phyloP scores from a whole-genome alignment of 371 early-diverging fungal genomes.

The Massospora cicadina region DNA sequence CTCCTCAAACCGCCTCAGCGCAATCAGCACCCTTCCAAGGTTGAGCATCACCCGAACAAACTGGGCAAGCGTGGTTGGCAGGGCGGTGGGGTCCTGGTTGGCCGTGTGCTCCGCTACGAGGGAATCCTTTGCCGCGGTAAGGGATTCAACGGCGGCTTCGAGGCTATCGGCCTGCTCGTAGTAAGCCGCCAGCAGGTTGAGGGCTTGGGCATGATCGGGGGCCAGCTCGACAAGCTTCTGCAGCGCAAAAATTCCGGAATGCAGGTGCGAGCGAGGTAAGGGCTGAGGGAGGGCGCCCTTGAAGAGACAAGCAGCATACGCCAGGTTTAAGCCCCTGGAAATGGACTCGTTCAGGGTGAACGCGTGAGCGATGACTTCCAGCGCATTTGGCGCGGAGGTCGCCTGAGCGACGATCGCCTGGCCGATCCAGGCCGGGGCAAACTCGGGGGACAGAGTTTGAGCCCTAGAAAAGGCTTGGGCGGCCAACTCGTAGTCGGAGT shows the following conservation, averaged over 20 bases:
- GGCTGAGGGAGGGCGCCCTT: not conserved
- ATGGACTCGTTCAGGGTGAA: conserved; percentile 30
- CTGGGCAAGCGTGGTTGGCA: conserved; percentile 12
- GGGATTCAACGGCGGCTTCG: not conserved
- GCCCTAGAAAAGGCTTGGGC: conserved; percentile 53
- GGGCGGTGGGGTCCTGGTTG: not conserved
- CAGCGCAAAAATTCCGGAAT: conserved; percentile 25
- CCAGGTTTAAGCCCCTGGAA: not conserved
- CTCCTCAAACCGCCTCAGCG: conserved; percentile 25
- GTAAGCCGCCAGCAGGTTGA: conserved; percentile 4
- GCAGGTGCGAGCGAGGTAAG: not conserved
- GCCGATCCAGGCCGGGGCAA: conserved; percentile 65
- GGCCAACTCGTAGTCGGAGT: conserved; percentile 61
- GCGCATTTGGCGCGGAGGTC: conserved; percentile 29
- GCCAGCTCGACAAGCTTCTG: conserved; percentile 25
- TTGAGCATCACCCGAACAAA: conserved; percentile 21
- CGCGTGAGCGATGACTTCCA: conserved; percentile 55
- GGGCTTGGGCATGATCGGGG: conserved; percentile 12
- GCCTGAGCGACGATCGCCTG: conserved; percentile 55
- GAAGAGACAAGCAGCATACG: not conserved
- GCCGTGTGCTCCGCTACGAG: not conserved
- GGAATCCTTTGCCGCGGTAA: not conserved
- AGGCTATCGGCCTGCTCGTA: not conserved
- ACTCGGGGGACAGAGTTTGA: conserved; percentile 64
- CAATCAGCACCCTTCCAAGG: conserved; percentile 39